A percentile compares a stretch with the other conserved stretches of the same genome.
Conservation (phyloP, 1,284 basidiomycete genomes). For the Trametes pubescens region DNA sequence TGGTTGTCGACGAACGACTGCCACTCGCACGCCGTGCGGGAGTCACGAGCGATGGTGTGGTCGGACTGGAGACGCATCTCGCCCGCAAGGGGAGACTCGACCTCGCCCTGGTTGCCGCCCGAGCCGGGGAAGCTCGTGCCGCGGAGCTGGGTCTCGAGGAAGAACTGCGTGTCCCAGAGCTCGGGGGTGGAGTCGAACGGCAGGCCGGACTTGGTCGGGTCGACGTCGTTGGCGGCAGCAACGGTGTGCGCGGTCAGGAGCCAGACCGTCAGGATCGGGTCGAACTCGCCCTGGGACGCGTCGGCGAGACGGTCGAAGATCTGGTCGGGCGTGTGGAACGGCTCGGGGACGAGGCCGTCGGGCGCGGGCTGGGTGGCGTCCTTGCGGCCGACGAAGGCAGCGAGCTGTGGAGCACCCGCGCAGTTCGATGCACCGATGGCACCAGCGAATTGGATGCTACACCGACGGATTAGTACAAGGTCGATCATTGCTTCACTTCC, state of each 20-base stretch:
- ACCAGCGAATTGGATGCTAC: conserved; percentile 43
- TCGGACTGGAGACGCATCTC: conserved; percentile 45
- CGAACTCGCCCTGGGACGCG: conserved; percentile 39
- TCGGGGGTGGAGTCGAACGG: conserved; percentile 35
- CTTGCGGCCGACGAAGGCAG: conserved; percentile 44
- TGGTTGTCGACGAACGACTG: conserved; percentile 42
- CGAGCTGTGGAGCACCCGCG: conserved; percentile 42
- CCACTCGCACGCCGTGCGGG: conserved; percentile 44
- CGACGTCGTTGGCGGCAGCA: conserved; percentile 35
- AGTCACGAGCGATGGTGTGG: conserved; percentile 35
- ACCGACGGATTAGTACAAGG: neutral
- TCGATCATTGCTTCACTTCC: no score
- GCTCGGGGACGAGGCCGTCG: conserved; percentile 49
- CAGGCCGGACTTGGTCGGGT: conserved; percentile 30
- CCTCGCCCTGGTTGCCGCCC: conserved; percentile 37
- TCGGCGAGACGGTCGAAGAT: conserved; percentile 40
- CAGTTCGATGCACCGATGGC: conserved; percentile 42
- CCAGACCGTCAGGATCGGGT: conserved; percentile 50
- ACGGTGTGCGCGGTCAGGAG: conserved; percentile 45
- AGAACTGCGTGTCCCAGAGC: conserved; percentile 36
- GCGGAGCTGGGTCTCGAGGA: conserved; percentile 36
- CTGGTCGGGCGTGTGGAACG: conserved; percentile 45
- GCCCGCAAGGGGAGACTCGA: conserved; percentile 35
- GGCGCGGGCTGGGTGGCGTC: conserved; percentile 44
- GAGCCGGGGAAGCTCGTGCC: conserved; percentile 41